A percentile compares a stretch with the other conserved stretches of the same genome.
phyloP scores from a whole-genome alignment of 2,329 filamentous ascomycete species.

The Ascochyta viciae-villosae region DNA sequence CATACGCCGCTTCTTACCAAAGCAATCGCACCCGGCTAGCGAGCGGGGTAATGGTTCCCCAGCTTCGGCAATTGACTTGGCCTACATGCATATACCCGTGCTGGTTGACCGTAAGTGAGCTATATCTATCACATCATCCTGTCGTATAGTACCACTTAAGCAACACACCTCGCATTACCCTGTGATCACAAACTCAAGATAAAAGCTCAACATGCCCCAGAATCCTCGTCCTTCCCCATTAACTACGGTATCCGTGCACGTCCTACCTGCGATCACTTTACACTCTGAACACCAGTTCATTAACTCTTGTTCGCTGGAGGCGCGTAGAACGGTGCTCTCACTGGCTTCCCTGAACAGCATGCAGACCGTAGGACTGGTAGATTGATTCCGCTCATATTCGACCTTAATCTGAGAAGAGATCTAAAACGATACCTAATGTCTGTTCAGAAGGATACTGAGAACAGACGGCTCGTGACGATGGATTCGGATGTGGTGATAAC shows the following conservation, averaged over 20 bases:
- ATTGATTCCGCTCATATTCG: slow-evolving; percentile 57
- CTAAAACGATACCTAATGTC: slow-evolving; percentile 53
- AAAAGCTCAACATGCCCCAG: neutral
- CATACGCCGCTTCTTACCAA: slow-evolving; percentile 3
- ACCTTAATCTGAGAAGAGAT: slow-evolving; percentile 60
- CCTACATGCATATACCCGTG: neutral
- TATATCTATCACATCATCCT: neutral
- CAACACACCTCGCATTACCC: neutral
- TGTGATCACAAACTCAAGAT: no score
- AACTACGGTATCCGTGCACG: slow-evolving; percentile 47
- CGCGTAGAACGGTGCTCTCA: slow-evolving; percentile 60
- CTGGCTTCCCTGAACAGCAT: slow-evolving; percentile 60
- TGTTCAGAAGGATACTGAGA: slow-evolving; percentile 56
- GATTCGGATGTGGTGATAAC: slow-evolving; percentile 50
- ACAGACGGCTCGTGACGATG: slow-evolving; percentile 54
- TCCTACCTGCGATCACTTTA: slow-evolving; percentile 51
- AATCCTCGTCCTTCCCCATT: slow-evolving; percentile 4
- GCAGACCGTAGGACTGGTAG: slow-evolving; percentile 45
- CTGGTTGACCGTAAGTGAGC: neutral
- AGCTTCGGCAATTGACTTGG: slow-evolving; percentile 8
- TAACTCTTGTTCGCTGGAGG: slow-evolving; percentile 52
- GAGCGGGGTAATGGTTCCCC: slow-evolving; percentile 14
- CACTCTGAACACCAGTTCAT: slow-evolving; percentile 59
- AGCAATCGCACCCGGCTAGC: neutral
- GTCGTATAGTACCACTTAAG: neutral